These are phyloP conservation scores for Picea glauca DNA, from an alignment of 75 land plant genomes.

Conservation along the genomic window DNA sequence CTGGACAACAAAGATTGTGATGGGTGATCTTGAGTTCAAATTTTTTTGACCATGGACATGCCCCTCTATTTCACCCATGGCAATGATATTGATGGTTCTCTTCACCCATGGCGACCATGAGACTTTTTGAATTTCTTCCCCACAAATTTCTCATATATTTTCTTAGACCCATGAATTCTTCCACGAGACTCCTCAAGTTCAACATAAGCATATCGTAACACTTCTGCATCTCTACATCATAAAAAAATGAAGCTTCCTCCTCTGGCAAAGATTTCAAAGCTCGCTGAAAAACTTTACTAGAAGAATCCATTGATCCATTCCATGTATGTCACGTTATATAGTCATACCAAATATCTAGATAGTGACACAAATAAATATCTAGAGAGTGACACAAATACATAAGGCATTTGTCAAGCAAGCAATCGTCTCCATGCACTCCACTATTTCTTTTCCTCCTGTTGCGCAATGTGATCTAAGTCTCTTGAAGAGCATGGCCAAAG, in stretches of 20 bases:
- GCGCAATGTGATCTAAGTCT: conserved; percentile 74
- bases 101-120: background rate
- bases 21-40: no score
- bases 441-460: conserved; percentile 48
- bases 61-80: no score
- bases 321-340: conserved; percentile 95
- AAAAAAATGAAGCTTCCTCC: background rate
- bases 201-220: conserved; percentile 90
- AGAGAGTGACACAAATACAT: no score
- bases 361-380: conserved; percentile 87
- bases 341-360: conserved; percentile 98
- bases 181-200: conserved; percentile 52
- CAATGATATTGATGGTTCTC: no score
- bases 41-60: no score
- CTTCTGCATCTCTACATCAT: conserved; percentile 53
- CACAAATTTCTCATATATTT: no score
- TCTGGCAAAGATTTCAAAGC: conserved; percentile 95
- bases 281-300: conserved; percentile 81
- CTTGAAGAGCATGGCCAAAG: conserved; percentile 92
- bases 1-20: no score
- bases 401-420: no score
- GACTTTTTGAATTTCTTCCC: no score
- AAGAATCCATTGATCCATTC: conserved; percentile 76
- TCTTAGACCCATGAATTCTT: no score
- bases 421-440: no score